Conservation (phyloP, 495 filamentous ascomycete genomes). For the Diplogelasinospora grovesii region DNA sequence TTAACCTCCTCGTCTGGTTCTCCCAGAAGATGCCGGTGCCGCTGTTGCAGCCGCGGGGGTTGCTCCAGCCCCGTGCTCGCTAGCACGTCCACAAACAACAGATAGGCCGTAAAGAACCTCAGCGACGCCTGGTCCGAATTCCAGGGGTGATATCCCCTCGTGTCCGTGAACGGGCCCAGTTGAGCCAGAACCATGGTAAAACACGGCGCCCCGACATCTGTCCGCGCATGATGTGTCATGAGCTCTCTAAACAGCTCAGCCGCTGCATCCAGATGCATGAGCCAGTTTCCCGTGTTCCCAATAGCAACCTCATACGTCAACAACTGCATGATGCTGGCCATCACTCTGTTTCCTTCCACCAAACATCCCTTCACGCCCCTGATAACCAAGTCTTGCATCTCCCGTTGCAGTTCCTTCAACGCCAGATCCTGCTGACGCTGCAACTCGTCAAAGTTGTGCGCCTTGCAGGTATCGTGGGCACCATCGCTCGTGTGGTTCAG, state of each 20-base stretch:
- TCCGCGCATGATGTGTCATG: constrained; percentile 24
- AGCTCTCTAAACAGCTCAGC: constrained; percentile 42
- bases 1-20: constrained; percentile 10
- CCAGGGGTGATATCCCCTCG: constrained; percentile 22
- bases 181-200: constrained; percentile 28
- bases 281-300: constrained; percentile 38
- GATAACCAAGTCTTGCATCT: constrained; percentile 32
- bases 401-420: constrained; percentile 34
- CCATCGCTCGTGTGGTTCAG: constrained; percentile 11
- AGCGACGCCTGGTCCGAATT: constrained; percentile 47
- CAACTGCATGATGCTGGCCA: constrained; percentile 49
- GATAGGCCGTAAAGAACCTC: constrained; percentile 43
- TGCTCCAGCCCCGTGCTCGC: constrained; percentile 38
- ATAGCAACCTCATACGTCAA: constrained; percentile 44
- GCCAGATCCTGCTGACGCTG: constrained; percentile 34
- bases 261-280: constrained; percentile 43
- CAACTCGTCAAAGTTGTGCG: constrained; percentile 24
- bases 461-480: constrained; percentile 19
- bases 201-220: constrained; percentile 12
- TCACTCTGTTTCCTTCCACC: constrained; percentile 30
- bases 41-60: constrained; percentile 34
- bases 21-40: constrained; percentile 31
- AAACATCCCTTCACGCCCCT: constrained; percentile 25
- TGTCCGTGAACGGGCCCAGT: constrained; percentile 17
- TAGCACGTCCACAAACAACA: constrained; percentile 45